Percentiles rank a stretch among this genome's conserved stretches.
These are phyloP conservation scores for Voacanga thouarsii DNA, from an alignment of 257 asterid genomes.

Conservation along the genomic window DNA sequence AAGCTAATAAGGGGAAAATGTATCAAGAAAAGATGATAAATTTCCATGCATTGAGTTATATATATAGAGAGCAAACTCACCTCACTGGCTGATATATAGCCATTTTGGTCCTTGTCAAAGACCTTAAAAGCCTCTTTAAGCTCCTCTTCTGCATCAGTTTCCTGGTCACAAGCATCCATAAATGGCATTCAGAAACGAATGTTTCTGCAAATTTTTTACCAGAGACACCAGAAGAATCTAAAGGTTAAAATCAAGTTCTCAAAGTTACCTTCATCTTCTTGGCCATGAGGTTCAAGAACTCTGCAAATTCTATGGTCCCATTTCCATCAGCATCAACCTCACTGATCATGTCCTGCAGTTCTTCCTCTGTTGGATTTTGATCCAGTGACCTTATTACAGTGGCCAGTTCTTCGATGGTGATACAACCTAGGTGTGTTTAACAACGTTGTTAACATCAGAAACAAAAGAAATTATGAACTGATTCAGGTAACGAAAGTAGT, in stretches of 20 bases:
- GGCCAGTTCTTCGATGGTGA: slow-evolving; percentile 48
- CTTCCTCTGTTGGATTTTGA: slow-evolving; percentile 47
- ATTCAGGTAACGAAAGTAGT: not conserved
- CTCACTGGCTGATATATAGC: slow-evolving; percentile 48
- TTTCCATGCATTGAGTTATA: no score
- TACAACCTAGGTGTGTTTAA: slow-evolving; percentile 31
- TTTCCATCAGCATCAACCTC: slow-evolving; percentile 57
- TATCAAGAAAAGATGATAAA: not conserved
- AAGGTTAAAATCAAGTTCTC: no score
- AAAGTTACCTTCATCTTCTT: slow-evolving; percentile 36
- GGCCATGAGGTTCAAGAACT: slow-evolving; percentile 47
- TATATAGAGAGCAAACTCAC: slow-evolving; percentile 12
- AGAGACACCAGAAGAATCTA: no score
- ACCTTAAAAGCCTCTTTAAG: slow-evolving; percentile 54
- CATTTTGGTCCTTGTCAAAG: slow-evolving; percentile 56
- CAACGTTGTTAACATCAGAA: not conserved
- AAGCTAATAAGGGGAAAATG: not conserved
- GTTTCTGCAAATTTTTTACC: no score
- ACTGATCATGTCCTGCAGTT: slow-evolving; percentile 38
- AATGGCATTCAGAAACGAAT: not conserved
- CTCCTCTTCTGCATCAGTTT: slow-evolving; percentile 47
- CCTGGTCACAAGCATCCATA: slow-evolving; percentile 20
- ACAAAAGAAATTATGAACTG: not conserved
- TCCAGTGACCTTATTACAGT: slow-evolving; percentile 46
- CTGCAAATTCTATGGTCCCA: slow-evolving; percentile 43